phyloP scores from a whole-genome alignment of 805 yeast genomes.

The Myxozyma neotropica region DNA sequence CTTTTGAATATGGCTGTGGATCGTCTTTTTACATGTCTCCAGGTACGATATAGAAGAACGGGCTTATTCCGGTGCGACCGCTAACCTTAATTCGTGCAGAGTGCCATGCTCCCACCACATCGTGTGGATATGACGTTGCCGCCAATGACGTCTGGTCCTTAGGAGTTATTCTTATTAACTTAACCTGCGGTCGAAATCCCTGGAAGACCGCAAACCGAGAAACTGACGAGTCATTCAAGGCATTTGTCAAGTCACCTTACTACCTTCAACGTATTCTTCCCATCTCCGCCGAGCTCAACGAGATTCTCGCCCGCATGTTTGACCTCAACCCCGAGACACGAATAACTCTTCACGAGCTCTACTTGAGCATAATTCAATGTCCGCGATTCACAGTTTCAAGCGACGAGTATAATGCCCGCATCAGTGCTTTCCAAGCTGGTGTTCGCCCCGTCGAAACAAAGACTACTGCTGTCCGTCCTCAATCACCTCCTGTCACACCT shows the following conservation, averaged over 20 bases:
- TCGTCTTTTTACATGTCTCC: slow-evolving; percentile 93
- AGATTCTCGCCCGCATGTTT: slow-evolving; percentile 48
- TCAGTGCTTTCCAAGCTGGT: background rate
- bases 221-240: slow-evolving; percentile 65
- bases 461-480: background rate
- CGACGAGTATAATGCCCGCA: slow-evolving; percentile 21
- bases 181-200: slow-evolving; percentile 83
- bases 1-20: slow-evolving; percentile 79
- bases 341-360: slow-evolving; percentile 35
- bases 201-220: slow-evolving; percentile 72
- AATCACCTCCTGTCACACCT: slow-evolving; percentile 14
- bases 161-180: slow-evolving; percentile 76
- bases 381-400: slow-evolving; percentile 29
- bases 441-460: background rate
- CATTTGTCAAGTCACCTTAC: slow-evolving; percentile 56
- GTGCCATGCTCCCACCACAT: slow-evolving; percentile 11
- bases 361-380: slow-evolving; percentile 24
- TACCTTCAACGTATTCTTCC: slow-evolving; percentile 72
- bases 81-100: slow-evolving; percentile 1
- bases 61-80: background rate
- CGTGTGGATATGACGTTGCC: slow-evolving; percentile 44
- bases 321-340: slow-evolving; percentile 35
- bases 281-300: slow-evolving; percentile 62
- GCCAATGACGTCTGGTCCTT: slow-evolving; percentile 85
- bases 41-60: slow-evolving; percentile 55